Evolutionary conservation across 78 protist species (phyloP).

Genomic region (Capsaspora owczarzaki): DNA sequence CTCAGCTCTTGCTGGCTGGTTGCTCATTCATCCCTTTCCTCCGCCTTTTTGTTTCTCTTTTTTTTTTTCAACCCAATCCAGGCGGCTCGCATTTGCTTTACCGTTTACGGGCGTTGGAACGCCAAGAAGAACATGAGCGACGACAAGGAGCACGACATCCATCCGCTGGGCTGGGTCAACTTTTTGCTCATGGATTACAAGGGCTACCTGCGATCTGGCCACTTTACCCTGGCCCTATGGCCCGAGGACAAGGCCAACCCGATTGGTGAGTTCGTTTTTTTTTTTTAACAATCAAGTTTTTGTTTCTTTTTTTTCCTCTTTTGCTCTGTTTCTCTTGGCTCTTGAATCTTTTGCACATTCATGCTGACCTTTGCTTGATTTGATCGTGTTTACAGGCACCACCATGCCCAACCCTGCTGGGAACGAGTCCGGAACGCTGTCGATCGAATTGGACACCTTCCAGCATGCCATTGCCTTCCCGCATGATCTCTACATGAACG

Average conservation of each 20-base stretch:
- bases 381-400: background rate
- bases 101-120: slow-evolving; percentile 7
- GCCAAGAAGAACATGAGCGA: background rate
- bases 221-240: background rate
- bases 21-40: background rate
- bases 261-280: background rate
- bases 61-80: background rate
- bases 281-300: too few relatives aligned
- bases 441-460: background rate
- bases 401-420: background rate
- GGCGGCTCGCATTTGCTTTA: background rate
- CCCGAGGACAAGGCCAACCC: background rate
- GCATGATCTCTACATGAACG: background rate
- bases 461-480: background rate
- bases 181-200: background rate
- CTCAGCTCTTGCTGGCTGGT: background rate
- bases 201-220: background rate
- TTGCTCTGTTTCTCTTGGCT: too few relatives aligned
- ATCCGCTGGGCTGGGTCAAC: slow-evolving; percentile 10
- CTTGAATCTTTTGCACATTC: too few relatives aligned
- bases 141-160: background rate
- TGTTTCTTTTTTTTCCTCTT: too few relatives aligned
- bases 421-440: background rate
- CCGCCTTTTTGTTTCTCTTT: background rate
- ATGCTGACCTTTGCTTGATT: background rate